Conservation (phyloP, 345 rosid genomes). For the Pelargonium nanum region DNA sequence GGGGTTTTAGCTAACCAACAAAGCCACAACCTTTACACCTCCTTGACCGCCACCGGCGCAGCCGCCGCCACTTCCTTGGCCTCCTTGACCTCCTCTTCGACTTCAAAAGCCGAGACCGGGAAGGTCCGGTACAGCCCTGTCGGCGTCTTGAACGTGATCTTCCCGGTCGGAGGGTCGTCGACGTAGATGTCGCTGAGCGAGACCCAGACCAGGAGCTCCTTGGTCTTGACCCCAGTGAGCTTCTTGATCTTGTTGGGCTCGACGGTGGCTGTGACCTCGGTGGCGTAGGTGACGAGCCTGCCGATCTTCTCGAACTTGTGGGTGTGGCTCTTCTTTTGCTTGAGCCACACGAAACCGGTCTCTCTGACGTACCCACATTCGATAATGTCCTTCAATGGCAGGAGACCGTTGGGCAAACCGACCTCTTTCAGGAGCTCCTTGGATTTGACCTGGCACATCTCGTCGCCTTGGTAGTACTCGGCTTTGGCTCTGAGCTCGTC, state of each 20-base stretch:
- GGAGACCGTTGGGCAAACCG: conserved; percentile 62
- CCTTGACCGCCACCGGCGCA: too few species aligned
- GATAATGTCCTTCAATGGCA: conserved; percentile 64
- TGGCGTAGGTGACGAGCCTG: conserved; percentile 41
- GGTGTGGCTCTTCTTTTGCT: conserved; percentile 58
- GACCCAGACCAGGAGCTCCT: conserved; percentile 81
- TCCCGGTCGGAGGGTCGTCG: conserved; percentile 42
- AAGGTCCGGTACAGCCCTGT: conserved; percentile 62
- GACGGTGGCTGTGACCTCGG: conserved; percentile 64
- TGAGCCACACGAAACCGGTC: conserved; percentile 87
- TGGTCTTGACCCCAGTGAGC: conserved; percentile 87
- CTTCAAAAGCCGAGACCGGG: conserved; percentile 55
- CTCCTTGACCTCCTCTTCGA: conserved; percentile 35
- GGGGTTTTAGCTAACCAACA: too few species aligned
- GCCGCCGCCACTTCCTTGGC: conserved; percentile 12
- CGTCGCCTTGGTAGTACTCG: conserved; percentile 67
- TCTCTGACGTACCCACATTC: conserved; percentile 77
- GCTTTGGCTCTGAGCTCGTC: conserved; percentile 70
- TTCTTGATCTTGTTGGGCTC: conserved; percentile 68
- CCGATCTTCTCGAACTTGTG: conserved; percentile 82
- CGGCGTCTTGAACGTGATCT: conserved; percentile 73
- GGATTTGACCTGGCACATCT: conserved; percentile 55
- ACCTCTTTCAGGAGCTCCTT: conserved; percentile 45
- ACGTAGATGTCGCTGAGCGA: conserved; percentile 46
- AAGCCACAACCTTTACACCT: too few species aligned